A percentile compares a stretch with the other conserved stretches of the same genome.
phyloP scores from a whole-genome alignment of 2,329 filamentous ascomycete species.

The Didymella pinodella region DNA sequence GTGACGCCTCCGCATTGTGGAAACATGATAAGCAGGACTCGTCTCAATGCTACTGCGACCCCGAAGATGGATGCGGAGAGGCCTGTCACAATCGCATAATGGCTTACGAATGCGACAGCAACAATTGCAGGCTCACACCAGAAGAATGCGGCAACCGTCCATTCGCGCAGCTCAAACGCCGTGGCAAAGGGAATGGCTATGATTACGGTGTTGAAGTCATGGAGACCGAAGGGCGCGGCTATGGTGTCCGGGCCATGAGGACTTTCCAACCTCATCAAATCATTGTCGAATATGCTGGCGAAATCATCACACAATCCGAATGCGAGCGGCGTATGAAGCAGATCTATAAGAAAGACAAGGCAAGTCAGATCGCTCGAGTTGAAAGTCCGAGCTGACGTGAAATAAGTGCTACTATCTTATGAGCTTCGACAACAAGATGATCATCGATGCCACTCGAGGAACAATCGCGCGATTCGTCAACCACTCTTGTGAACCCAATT shows the following conservation, averaged over 20 bases:
- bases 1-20: conserved; percentile 81
- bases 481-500: conserved; percentile 95
- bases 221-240: conserved; percentile 86
- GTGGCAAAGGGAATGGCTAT: conserved; percentile 77
- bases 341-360: conserved; percentile 91
- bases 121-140: conserved; percentile 83
- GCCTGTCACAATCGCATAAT: conserved; percentile 94
- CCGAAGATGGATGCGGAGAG: conserved; percentile 82
- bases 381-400: conserved; percentile 26
- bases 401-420: conserved; percentile 93
- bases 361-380: conserved; percentile 53
- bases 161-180: conserved; percentile 79
- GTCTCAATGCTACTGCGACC: conserved; percentile 65
- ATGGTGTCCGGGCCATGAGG: conserved; percentile 89
- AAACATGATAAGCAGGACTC: conserved; percentile 79
- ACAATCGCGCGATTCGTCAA: conserved; percentile 98
- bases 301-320: conserved; percentile 95
- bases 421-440: conserved; percentile 98
- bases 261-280: conserved; percentile 90
- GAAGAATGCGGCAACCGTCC: conserved; percentile 82
- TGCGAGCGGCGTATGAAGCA: conserved; percentile 94
- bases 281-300: conserved; percentile 97
- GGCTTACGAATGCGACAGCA: conserved; percentile 94
- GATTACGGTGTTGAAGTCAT: conserved; percentile 94
- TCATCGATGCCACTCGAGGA: conserved; percentile 95